Conservation (phyloP, 139 green algal species). For the Micractinium sp. region DNA sequence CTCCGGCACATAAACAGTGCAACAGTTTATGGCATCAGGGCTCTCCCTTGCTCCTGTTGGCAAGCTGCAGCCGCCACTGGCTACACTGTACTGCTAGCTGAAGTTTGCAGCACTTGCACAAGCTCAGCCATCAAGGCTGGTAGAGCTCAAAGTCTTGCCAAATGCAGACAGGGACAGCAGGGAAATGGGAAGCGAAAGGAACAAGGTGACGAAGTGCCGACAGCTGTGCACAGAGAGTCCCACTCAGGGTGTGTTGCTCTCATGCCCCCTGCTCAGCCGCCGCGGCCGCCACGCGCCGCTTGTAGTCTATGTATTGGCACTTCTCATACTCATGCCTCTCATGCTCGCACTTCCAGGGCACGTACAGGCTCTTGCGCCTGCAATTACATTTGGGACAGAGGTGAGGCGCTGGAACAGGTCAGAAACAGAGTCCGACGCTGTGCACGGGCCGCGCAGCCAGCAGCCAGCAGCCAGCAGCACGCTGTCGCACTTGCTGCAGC, state of each 20-base stretch:
- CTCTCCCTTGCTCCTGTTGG: no score
- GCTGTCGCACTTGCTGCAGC: not conserved
- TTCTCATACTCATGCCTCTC: slow-evolving; percentile 86
- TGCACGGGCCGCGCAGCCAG: not conserved
- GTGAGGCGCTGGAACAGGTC: no score
- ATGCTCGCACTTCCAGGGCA: slow-evolving; percentile 84
- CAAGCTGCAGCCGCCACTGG: no score
- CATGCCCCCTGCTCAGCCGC: not conserved
- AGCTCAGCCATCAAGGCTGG: not conserved
- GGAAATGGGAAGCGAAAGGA: not conserved
- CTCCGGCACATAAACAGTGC: no score
- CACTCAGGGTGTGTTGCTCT: not conserved
- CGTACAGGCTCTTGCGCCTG: slow-evolving; percentile 50
- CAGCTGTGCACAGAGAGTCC: not conserved
- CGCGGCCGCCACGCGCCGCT: slow-evolving; percentile 45
- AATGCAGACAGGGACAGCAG: not conserved
- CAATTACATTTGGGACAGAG: not conserved
- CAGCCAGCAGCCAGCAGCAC: not conserved
- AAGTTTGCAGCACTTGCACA: not conserved
- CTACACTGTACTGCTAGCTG: not conserved
- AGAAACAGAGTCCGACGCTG: not conserved
- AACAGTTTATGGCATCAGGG: no score
- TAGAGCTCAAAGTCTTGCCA: not conserved
- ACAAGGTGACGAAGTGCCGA: not conserved
- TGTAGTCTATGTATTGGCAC: slow-evolving; percentile 87